Conservation (phyloP, 2,329 filamentous ascomycete genomes). For the Colletotrichum sp. region DNA sequence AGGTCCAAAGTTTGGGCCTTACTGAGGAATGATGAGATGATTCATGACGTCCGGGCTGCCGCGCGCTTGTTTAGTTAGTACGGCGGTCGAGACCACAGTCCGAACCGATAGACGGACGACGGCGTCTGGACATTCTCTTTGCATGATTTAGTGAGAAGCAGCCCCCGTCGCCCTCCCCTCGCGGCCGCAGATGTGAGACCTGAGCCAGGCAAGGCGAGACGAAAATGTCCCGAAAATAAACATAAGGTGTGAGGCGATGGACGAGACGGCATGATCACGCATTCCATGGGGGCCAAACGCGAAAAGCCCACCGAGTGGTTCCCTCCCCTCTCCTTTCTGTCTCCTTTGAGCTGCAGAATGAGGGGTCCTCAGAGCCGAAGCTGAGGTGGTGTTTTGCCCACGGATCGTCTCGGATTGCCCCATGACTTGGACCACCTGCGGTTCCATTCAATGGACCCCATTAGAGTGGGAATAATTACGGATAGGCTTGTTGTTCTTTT, state of each 20-base stretch:
- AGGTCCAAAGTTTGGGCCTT: not conserved
- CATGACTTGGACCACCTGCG: not conserved
- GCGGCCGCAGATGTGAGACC: not conserved
- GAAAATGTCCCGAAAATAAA: not conserved
- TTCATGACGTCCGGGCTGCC: not conserved
- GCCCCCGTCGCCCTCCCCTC: not conserved
- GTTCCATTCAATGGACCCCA: not conserved
- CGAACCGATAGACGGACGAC: not conserved
- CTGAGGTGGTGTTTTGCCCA: not conserved
- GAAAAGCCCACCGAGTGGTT: not conserved
- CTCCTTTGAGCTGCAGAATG: not conserved
- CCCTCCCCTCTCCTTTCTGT: not conserved
- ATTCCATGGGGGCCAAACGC: not conserved
- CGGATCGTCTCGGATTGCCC: not conserved
- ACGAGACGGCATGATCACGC: not conserved
- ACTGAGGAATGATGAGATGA: not conserved
- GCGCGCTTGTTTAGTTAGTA: constrained; percentile 3
- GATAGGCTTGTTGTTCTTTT: not conserved
- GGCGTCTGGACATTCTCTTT: not conserved
- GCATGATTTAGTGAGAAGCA: not conserved
- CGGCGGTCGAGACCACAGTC: not conserved
- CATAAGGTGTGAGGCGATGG: not conserved
- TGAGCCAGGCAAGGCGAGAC: not conserved
- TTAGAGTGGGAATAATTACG: not conserved
- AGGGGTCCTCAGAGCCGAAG: not conserved